Evolutionary conservation across 495 filamentous ascomycete genomes (phyloP).

Genomic region (Acidiella bohemica): DNA sequence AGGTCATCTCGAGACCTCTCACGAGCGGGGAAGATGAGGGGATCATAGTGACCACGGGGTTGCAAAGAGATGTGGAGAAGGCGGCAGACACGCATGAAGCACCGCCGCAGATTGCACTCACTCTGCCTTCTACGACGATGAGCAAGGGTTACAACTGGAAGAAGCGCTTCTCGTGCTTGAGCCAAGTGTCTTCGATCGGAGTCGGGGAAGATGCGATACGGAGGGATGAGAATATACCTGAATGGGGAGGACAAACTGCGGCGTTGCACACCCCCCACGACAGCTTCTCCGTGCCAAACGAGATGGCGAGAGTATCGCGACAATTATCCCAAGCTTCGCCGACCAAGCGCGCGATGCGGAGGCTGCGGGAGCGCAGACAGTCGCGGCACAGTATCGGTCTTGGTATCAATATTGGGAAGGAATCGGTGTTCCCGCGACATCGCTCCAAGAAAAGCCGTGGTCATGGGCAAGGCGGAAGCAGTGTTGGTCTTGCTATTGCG

Average conservation of each 20-base stretch:
- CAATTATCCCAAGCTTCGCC: constrained; percentile 18
- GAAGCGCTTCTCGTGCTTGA: constrained; percentile 12
- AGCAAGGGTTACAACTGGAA: constrained; percentile 9
- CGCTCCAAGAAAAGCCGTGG: constrained; percentile 5
- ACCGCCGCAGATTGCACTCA: constrained; percentile 22
- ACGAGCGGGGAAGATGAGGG: background rate
- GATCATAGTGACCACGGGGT: constrained; percentile 1
- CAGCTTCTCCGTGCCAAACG: constrained; percentile 26
- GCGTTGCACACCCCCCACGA: constrained; percentile 24
- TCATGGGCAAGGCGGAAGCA: constrained; percentile 5
- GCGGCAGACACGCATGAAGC: constrained; percentile 4
- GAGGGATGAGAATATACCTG: constrained; percentile 20
- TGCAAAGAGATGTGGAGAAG: constrained; percentile 23
- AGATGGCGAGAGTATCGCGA: constrained; percentile 22
- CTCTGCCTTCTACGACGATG: constrained; percentile 7
- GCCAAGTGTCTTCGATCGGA: constrained; percentile 20
- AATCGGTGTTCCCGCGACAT: constrained; percentile 2
- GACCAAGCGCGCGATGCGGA: constrained; percentile 13
- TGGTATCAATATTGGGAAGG: constrained; percentile 11
- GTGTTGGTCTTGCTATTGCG: constrained; percentile 6
- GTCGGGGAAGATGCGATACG: constrained; percentile 21
- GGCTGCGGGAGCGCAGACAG: constrained; percentile 4
- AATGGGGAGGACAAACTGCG: constrained; percentile 20
- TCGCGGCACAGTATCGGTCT: constrained; percentile 12
- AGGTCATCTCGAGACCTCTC: constrained; percentile 25